Conservation (phyloP, 345 rosid genomes). For the Syzygium aqueum region DNA sequence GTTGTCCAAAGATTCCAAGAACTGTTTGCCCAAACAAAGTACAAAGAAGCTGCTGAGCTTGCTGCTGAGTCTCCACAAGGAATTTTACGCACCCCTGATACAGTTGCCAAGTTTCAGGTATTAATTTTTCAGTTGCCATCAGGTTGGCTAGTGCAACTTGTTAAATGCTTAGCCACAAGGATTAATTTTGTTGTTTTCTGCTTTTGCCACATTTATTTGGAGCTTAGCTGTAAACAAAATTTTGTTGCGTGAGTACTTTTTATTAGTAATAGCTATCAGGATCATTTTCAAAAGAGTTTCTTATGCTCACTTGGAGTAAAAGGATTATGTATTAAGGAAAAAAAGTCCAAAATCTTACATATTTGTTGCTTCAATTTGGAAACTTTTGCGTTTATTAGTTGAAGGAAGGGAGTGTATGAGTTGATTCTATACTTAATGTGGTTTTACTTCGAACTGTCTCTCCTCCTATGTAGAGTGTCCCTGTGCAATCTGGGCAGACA, state of each 20-base stretch:
- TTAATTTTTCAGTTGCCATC: not conserved
- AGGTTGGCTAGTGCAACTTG: not conserved
- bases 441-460: not conserved
- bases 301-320: not conserved
- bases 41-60: constrained; percentile 99
- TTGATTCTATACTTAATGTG: not conserved
- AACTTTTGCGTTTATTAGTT: not conserved
- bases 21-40: constrained; percentile 91
- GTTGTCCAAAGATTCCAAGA: constrained; percentile 99
- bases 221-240: not conserved
- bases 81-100: constrained; percentile 91
- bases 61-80: constrained; percentile 99
- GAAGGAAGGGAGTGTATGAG: not conserved
- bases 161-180: not conserved
- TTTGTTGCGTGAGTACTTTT: not conserved
- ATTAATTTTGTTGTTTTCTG: not conserved
- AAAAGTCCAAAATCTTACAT: not conserved
- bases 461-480: constrained; percentile 66
- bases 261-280: not conserved
- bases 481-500: constrained; percentile 97
- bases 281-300: not conserved
- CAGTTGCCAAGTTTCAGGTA: constrained; percentile 98
- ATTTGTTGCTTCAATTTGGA: not conserved
- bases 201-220: not conserved
- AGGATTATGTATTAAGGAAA: not conserved